These are phyloP conservation scores for Diplodia sapinea DNA, from an alignment of 2,329 filamentous ascomycete genomes.

Conservation along the genomic window DNA sequence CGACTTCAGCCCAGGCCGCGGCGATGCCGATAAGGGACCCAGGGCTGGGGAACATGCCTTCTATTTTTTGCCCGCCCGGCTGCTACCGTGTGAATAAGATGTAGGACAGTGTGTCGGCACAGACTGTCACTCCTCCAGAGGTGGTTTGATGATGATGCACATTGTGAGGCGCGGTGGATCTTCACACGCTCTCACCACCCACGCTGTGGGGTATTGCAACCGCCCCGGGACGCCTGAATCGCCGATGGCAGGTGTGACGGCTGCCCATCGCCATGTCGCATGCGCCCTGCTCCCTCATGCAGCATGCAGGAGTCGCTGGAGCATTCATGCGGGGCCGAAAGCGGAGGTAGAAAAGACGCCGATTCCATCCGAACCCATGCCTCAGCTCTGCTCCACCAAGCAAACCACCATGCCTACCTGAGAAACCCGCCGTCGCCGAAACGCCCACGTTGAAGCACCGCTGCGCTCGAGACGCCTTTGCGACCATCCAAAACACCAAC, in stretches of 20 bases:
- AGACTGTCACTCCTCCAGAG: conserved; percentile 24
- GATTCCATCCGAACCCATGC: background rate
- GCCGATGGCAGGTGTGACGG: conserved; percentile 22
- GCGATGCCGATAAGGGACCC: conserved; percentile 8
- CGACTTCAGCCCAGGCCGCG: conserved; percentile 19
- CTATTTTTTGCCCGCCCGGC: conserved; percentile 1
- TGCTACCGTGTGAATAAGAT: background rate
- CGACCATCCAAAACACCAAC: conserved; percentile 12
- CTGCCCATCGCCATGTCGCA: background rate
- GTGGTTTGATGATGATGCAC: conserved; percentile 16
- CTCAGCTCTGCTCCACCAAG: background rate
- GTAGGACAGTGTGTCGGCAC: conserved; percentile 4
- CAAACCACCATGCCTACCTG: background rate
- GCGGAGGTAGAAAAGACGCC: background rate
- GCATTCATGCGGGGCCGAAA: background rate
- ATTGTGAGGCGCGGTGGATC: conserved; percentile 13
- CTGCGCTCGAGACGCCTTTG: background rate
- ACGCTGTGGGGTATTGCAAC: background rate
- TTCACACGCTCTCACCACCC: conserved; percentile 3
- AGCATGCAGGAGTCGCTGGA: background rate
- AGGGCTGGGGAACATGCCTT: conserved; percentile 1
- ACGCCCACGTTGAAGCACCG: background rate
- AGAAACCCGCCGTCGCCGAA: background rate
- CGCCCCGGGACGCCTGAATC: background rate
- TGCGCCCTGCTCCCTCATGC: background rate